Evolutionary conservation across 345 rosid species (phyloP), one percentile per base, ranked within the genome.

Genomic region (Crucihimalaya himalaica): DNA sequence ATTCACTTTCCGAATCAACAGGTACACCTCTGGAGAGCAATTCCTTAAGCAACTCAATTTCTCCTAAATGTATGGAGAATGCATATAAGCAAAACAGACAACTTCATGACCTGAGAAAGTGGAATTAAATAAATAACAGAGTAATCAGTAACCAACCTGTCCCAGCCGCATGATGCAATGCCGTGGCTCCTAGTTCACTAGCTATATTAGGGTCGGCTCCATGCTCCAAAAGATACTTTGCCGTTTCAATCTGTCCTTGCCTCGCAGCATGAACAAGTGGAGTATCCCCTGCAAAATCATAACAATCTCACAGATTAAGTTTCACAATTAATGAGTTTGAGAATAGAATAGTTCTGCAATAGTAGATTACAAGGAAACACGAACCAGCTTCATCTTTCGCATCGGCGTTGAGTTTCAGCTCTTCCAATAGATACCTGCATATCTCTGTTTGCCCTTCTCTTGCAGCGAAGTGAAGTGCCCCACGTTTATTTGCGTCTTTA

Each of bases 401-500:
- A 72, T 89, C 76, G 1, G 80, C 85, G 55, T 88, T 78, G 16
- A 89, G 91, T 82, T 87, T 86, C 73, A 89, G 82, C 27, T 91
- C 97, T 80, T 91, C 97, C 57, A 91, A 51, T 79, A 89, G 86
- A 83, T 85, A 89, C 71, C 82, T 88, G 79, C 97, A 91, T 39
- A 94, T 84, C 48, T 89, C 95, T 31, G 84, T 88, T 79, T 86
- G 79, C 6, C 96, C 98, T 82, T 91, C 97, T 71, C 96, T 87
- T 5, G 97, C 96, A 2, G 96, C 96, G 82, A 94, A 94, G 80
- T 94, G 98, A 71, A 91, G 85, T 3, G 97, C 97, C 16, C 97
- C 98, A 47, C 97, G 83, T 80, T 89, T 82, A 74, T 94, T 91
- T 2, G 95, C 98, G 80, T 94, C 97, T 83, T 89, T 94, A 48